Base-by-base conservation (phyloP, 108 stramenopile genomes). In the Cyclostephanos invisitatus region DNA sequence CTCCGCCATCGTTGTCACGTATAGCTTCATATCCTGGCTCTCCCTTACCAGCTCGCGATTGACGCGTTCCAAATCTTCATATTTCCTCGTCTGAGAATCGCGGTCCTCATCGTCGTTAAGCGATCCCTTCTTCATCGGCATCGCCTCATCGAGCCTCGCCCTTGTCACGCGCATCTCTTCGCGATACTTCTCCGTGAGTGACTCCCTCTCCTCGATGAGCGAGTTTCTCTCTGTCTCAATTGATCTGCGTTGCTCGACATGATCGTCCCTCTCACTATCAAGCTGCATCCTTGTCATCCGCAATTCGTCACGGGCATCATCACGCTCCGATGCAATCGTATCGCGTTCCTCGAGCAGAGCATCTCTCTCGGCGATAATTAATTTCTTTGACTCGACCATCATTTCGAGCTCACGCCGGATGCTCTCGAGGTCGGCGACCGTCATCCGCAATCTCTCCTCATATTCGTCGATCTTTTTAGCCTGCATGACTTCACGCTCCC, bases 11-110 rank as follows among this genome's bases (percentile, higher is more conserved):
- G 32, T 47, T 24, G 63, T 29, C 20, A 38, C 59, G 29, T 60
- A 60, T 0, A 60, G 7, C 50, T 72, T 49, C 72, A 72, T 72
- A 32, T 61, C 72, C n/a, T 57, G 25, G 12, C 40, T 32, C 55
- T 72, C 72, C 25, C 37, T 29, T 4, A 50, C 29, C 49, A 71
- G 36, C 18, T 62, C 70, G 27, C 35, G 38, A 59, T 58, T 57
- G 15, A 58, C 35, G 22, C 56, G 32, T 12, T 42, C 38, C 56
- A 69, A 47, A 12, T 69, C 25, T n/a, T 42, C 40, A 3, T 29
- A 47, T 37, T 57, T 57, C 14, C 38, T 37, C 59, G 20, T 60
- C 15, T 20, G 37, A 2, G 17, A 27, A 18, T 60, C 37, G 59
- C 22, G 3, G 18, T 53, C 24, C 1, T 48, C 64, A 12, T 65